Base-by-base conservation (phyloP, 768 basidiomycete species). In the Suillus sp. region DNA sequence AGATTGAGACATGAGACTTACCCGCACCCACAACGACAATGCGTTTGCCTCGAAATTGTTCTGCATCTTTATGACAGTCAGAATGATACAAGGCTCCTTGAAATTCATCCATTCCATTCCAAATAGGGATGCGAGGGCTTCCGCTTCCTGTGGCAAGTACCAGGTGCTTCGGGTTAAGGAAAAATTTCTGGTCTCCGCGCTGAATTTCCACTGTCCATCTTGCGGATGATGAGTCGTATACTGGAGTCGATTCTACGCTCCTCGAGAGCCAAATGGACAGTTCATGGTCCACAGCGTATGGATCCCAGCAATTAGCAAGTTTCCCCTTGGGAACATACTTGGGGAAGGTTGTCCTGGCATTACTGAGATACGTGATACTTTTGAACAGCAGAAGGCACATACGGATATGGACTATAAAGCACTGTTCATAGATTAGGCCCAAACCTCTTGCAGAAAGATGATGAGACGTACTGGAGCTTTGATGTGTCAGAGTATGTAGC, bases 41-140 rank as follows among this genome's bases (percentile, higher is more conserved):
- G n/a, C 22, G 45, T 47, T 47, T 47, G 45, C 45, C 45, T 47
- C 45, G 45, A 13, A 22, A 47, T 47, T 22, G n/a, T 13, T 47
- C 45, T 13, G 45, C 45, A 22, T 47, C 22, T 22, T 22, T 47
- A 47, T 47, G 45, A 5, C 22, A 47, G 22, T 47, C 22, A 2
- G 45, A 22, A 47, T 47, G 45, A 47, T 47, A 47, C 22, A 47
- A 47, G 45, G 45, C 45, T 47, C 45, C 45, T 22, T 47, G 45
- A 13, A 47, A 47, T 22, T 25, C n/a, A 2, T 22, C 45, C 45
- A 47, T 47, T 22, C 45, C 45, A 22, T 22, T 47, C 45, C 45
- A 47, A 22, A 22, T 22, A 22, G 22, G 45, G 22, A 47, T 47
- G 45, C 5, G 5, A 47, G 45, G 45, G 11, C n/a, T 25, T 11